A percentile compares a stretch with the other conserved stretches of the same genome.
phyloP scores from a whole-genome alignment of 176 grass and related monocot genomes.

The Zizania latifolia region DNA sequence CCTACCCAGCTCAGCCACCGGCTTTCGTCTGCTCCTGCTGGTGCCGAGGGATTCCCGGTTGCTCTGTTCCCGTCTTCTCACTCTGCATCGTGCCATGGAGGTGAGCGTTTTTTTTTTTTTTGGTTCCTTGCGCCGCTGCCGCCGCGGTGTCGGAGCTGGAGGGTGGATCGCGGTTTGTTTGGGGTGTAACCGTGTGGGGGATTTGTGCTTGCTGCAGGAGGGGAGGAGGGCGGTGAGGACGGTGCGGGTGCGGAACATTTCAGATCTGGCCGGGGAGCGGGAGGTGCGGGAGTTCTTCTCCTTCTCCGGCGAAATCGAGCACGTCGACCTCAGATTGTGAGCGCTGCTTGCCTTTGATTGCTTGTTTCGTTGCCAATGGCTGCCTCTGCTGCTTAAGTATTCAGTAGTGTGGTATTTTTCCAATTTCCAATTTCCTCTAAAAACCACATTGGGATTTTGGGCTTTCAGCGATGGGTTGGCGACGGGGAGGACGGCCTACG shows the following conservation, averaged over 20 bases:
- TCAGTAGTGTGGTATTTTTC: neutral
- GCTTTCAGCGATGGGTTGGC: constrained; percentile 47
- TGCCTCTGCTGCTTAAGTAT: neutral
- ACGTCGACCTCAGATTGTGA: constrained; percentile 66
- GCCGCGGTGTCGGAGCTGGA: neutral
- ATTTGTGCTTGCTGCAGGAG: constrained; percentile 12
- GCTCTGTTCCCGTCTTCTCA: neutral
- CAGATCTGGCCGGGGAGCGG: constrained; percentile 92
- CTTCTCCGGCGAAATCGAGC: constrained; percentile 93
- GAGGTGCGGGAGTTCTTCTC: constrained; percentile 99
- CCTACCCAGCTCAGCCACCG: neutral
- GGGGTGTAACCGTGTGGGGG: neutral
- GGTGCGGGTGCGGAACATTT: constrained; percentile 79
- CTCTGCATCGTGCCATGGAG: constrained; percentile 36
- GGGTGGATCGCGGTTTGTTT: neutral
- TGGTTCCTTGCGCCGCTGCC: neutral
- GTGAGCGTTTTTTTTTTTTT: constrained; percentile 20
- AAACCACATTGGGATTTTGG: constrained; percentile 1
- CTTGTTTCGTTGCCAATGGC: neutral
- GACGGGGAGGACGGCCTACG: constrained; percentile 60
- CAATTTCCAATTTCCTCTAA: neutral
- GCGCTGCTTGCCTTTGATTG: neutral
- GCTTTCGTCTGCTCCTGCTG: neutral
- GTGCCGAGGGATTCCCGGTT: neutral
- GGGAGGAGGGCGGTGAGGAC: constrained; percentile 46